These are phyloP conservation scores for Anthoceros angustus DNA, from an alignment of 225 moss, liverwort and hornwort species.

Conservation along the genomic window DNA sequence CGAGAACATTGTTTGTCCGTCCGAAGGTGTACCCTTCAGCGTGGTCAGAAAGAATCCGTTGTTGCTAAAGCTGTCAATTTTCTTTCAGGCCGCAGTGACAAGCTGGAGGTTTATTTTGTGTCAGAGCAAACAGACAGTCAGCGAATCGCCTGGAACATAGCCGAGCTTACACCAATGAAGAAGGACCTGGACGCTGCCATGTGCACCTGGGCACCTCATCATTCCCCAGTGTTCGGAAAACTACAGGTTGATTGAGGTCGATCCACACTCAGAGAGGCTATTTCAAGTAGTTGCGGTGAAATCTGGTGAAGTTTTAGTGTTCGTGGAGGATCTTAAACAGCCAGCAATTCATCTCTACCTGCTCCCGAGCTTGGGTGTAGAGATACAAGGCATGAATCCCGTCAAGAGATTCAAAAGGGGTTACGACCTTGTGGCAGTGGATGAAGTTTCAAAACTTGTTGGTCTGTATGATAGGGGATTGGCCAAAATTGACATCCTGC, in stretches of 20 bases:
- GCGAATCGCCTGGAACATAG: conserved; percentile 11
- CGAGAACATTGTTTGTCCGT: background rate
- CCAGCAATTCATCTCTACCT: conserved; percentile 13
- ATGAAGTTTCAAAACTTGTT: conserved; percentile 24
- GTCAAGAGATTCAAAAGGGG: conserved; percentile 7
- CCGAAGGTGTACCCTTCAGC: too few relatives aligned
- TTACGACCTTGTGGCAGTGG: conserved; percentile 27
- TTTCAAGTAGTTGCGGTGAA: conserved; percentile 12
- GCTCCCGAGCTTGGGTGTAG: conserved; percentile 13
- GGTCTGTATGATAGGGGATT: conserved; percentile 17
- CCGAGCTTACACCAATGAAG: too few relatives aligned
- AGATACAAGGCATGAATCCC: background rate
- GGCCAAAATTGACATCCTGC: conserved; percentile 8
- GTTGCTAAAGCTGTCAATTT: too few relatives aligned
- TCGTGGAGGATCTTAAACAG: conserved; percentile 5
- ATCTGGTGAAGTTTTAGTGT: conserved; percentile 19
- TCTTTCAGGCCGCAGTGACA: background rate
- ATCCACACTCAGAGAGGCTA: conserved; percentile 11
- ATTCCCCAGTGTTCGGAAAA: conserved; percentile 7
- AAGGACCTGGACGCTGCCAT: background rate
- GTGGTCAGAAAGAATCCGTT: too few relatives aligned
- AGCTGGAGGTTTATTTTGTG: background rate
- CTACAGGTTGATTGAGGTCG: conserved; percentile 17
- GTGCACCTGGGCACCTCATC: conserved; percentile 3
- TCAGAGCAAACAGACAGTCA: too few relatives aligned